These are phyloP conservation scores for Yamadazyma atlantica DNA, from an alignment of 1,139 yeast species.

Conservation along the genomic window DNA sequence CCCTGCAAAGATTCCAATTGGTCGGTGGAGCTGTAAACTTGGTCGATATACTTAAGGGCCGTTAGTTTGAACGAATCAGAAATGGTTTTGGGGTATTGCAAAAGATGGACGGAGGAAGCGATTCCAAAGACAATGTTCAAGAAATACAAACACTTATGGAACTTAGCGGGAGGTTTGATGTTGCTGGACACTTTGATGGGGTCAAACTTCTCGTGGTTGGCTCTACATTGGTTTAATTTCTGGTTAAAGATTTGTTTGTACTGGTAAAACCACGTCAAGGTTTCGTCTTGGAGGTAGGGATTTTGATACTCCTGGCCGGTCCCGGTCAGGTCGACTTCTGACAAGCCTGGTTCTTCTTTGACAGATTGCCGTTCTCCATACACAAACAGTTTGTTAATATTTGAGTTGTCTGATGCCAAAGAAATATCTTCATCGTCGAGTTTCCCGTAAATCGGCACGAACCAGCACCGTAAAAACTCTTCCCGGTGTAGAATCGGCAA, in stretches of 20 bases:
- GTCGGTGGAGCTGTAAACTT: constrained; percentile 57
- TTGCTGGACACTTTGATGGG: constrained; percentile 30
- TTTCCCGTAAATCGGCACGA: constrained; percentile 76
- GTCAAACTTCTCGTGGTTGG: constrained; percentile 20
- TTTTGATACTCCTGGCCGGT: constrained; percentile 9
- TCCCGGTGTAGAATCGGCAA: constrained; percentile 82
- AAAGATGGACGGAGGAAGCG: constrained; percentile 72
- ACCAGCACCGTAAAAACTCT: constrained; percentile 61
- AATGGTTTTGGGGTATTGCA: constrained; percentile 64
- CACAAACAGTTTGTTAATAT: constrained; percentile 32
- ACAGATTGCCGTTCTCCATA: constrained; percentile 2
- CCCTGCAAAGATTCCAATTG: constrained; percentile 75
- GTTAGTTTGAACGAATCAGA: constrained; percentile 74
- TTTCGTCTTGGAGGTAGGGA: constrained; percentile 20
- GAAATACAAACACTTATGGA: constrained; percentile 52
- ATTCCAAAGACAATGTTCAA: constrained; percentile 77
- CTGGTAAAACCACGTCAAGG: constrained; percentile 48
- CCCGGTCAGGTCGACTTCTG: not conserved
- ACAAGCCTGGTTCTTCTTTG: not conserved
- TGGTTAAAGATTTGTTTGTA: constrained; percentile 31
- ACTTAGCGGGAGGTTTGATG: constrained; percentile 48
- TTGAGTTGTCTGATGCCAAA: constrained; percentile 62
- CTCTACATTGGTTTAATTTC: constrained; percentile 13
- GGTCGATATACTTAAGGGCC: constrained; percentile 62
- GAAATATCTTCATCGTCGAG: constrained; percentile 52